Base-by-base conservation (phyloP, 805 yeast species). In the Ogataea methanolica region DNA sequence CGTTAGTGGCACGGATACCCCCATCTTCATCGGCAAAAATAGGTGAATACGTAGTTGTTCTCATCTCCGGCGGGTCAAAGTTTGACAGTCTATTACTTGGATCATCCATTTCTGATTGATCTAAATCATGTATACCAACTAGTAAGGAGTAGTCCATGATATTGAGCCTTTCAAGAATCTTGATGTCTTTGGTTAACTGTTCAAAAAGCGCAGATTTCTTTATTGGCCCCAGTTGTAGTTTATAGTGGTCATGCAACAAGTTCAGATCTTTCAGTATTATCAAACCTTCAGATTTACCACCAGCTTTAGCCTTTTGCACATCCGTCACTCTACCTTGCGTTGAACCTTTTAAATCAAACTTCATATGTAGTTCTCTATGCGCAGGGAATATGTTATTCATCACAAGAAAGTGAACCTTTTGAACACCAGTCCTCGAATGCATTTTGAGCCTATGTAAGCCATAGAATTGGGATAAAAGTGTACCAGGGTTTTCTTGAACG, bases 361-460 rank as follows among this genome's bases (percentile, higher is more conserved):
- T 87, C 38, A 78, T 70, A 63, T 90, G 96, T 46, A 92, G 83
- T 52, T 87, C 94, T 42, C 90, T 74, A 60, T 88, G 88, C 6
- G 97, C 96, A 0, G 99, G 98, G 68, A 95, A 94, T 42, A 94
- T 75, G 61, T 94, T 94, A 72, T 94, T 94, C 99, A 94, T 94
- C 33, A 94, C 97, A 46, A 94, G 74, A 57, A 94, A 92, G 67
- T 94, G 96, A 36, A 94, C 88, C 62, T 88, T 91, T 46, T 90
- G 76, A 37, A 69, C 67, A 11, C 69, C 69, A 7, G 59, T 57
- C 38, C 76, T 78, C 4, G 78, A 75, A 8, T 96, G 96, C 80
- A 92, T 83, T 65, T 92, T 90, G 43, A 94, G 83, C 50, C 99
- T 73, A 64, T 94, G 98, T 45, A 94, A 73, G 0, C 99, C 99